Evolutionary conservation across 768 basidiomycete genomes (phyloP), one percentile per base, ranked within the genome.

Genomic region (Termitomyces sp.): DNA sequence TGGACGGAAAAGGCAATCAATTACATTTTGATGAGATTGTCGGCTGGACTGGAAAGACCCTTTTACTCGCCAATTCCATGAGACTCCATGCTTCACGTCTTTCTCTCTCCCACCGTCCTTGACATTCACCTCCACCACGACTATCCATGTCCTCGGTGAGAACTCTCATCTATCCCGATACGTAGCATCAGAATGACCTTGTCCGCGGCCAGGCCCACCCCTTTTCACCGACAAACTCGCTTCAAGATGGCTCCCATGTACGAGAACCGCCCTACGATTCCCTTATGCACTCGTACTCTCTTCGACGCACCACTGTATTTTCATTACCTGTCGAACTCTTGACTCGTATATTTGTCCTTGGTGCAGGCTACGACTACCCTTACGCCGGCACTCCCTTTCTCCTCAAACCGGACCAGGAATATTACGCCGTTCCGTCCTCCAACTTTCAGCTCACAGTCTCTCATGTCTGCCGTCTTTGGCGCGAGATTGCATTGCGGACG

Each of bases 311-410:
- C 31, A 63, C 68, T 46, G 71, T 83, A 53, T 70, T 79, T 63
- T 63, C 71, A 5, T 74, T 86, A 48, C 84, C 85, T 31, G 76
- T 82, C 52, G 86, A 87, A 61, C 72, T 87, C 51, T 71, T 87
- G 55, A 70, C 79, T 19, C 71, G 79, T 44, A 78, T 87, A 21
- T 85, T 85, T 67, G 61, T 76, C 55, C 70, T 83, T n/a, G 83
- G 82, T 55, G 71, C 78, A 44, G 68, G 67, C 31, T 72, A 71
- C 53, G 74, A 78, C 54, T 69, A 75, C 48, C 78, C 77, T 1
- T 78, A 78, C 64, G 60, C 66, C 23, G 69, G 70, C 43, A 76
- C 78, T 1, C 80, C 80, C 3, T 81, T 80, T 61, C 70, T 81
- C 31, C 72, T 82, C 65, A 77, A 77, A 50, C 78, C 79, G 15